Conservation (phyloP, 257 asterid genomes). For the Solanum virginianum region DNA sequence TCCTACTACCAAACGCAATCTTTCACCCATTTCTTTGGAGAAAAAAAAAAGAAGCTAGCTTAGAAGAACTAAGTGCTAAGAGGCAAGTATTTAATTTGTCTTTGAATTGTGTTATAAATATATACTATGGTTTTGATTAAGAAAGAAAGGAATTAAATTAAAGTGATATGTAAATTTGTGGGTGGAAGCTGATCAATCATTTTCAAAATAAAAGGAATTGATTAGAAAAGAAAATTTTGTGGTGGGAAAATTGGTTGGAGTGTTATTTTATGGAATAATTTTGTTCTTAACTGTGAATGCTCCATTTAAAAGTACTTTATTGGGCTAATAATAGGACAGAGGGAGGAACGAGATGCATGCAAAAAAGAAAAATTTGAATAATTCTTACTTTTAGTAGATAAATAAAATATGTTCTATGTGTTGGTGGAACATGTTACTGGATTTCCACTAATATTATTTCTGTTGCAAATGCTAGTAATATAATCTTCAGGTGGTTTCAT, state of each 20-base stretch:
- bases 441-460: conserved; percentile 22
- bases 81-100: conserved; percentile 4
- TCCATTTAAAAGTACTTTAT: not conserved
- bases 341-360: not conserved
- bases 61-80: not conserved
- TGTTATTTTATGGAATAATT: not conserved
- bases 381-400: not conserved
- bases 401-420: not conserved
- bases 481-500: not conserved
- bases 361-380: not conserved
- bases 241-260: not conserved
- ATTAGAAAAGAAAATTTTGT: not conserved
- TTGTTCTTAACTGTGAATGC: not conserved
- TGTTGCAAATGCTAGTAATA: not conserved
- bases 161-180: conserved; percentile 9
- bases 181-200: conserved; percentile 13
- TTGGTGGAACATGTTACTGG: conserved; percentile 33
- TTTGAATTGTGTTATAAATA: conserved; percentile 9
- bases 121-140: not conserved
- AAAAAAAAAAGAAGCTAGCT: not conserved
- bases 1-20: conserved; percentile 59
- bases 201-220: not conserved
- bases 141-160: not conserved
- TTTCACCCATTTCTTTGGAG: conserved; percentile 39
- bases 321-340: not conserved